Evolutionary conservation across 2,329 filamentous ascomycete species (phyloP), one percentile per base, ranked within the genome.

Genomic region (Raffaelea arxii): DNA sequence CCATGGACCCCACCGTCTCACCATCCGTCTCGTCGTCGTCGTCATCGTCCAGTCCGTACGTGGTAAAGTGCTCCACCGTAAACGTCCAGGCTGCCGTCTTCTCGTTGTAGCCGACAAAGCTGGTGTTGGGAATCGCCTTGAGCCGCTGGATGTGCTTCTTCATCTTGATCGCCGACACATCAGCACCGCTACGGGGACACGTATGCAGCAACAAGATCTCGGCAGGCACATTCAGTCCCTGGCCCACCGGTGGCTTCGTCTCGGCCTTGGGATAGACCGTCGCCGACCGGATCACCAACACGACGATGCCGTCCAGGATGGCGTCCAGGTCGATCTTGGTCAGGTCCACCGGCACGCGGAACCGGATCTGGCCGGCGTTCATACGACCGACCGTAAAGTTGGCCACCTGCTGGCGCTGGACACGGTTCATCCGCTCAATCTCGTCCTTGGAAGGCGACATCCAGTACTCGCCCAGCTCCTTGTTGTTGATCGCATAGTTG

Each of bases 11-110:
- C 25, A 70, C 65, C 51, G 72, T 70, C 55, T 78, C 78, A 7
- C 71, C 71, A 41, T 82, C 71, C 7, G 78, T 80, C 43, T 86
- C 82, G 24, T 87, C 83, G 39, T 89, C 86, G 44, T 82, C 78
- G 36, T 84, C 77, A 24, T 86, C 87, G 53, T 91, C 84, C 46
- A 97, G 74, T 36, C 86, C 90, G 60, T 98, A 98, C 1, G 89
- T 95, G 1, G 91, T 97, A 63, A 94, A 98, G 64, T 98, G 92
- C 58, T 91, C 82, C n/a, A 98, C 92, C 10, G 73, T 80, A 68
- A 98, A 98, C 14, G 78, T 78, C 94, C 94, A 98, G 41, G 86
- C 77, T 44, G 91, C 92, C 44, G 81, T 89, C 2, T 86, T 74
- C 48, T 74, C 71, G 53, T 94, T 77, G 63, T 96, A 98, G 56